These are phyloP conservation scores for Fusarium guadeloupense DNA, from an alignment of 2,329 filamentous ascomycete species.

Conservation along the genomic window DNA sequence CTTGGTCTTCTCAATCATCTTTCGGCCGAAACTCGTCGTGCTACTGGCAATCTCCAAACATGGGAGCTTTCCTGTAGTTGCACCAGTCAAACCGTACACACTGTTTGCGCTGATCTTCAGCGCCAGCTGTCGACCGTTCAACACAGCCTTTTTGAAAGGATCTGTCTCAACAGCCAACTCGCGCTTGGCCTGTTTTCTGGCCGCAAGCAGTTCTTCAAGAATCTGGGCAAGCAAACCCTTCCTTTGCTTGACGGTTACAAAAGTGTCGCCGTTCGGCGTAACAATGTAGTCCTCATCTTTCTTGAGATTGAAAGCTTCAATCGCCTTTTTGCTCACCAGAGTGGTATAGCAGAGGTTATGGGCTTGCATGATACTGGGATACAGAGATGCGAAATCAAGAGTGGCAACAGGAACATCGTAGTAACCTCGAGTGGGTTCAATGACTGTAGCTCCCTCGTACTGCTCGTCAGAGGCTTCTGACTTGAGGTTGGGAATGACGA, in stretches of 20 bases:
- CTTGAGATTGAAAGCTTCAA: slow-evolving; percentile 79
- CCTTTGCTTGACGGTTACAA: slow-evolving; percentile 85
- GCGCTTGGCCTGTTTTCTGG: slow-evolving; percentile 93
- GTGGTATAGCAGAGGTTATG: slow-evolving; percentile 99
- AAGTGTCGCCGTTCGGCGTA: slow-evolving; percentile 93
- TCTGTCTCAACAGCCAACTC: slow-evolving; percentile 90
- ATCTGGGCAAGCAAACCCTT: slow-evolving; percentile 95
- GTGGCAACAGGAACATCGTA: slow-evolving; percentile 96
- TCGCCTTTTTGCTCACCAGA: slow-evolving; percentile 73
- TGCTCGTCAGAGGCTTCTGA: slow-evolving; percentile 81
- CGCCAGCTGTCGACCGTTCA: slow-evolving; percentile 96
- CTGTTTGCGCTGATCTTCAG: slow-evolving; percentile 97
- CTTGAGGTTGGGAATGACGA: slow-evolving; percentile 90
- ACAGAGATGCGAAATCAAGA: slow-evolving; percentile 97
- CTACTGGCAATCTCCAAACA: slow-evolving; percentile 96
- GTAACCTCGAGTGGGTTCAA: slow-evolving; percentile 91
- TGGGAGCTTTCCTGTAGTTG: slow-evolving; percentile 93
- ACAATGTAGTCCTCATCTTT: slow-evolving; percentile 97
- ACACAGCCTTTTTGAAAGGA: slow-evolving; percentile 95
- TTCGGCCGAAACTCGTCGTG: slow-evolving; percentile 94
- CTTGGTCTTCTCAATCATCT: slow-evolving; percentile 99
- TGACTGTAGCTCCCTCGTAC: slow-evolving; percentile 97
- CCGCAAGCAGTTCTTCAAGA: slow-evolving; percentile 89
- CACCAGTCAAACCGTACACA: slow-evolving; percentile 96
- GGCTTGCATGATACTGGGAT: slow-evolving; percentile 98